These are phyloP conservation scores for Coix lacrymajobi DNA, from an alignment of 176 grass and related monocot genomes.

Conservation along the genomic window DNA sequence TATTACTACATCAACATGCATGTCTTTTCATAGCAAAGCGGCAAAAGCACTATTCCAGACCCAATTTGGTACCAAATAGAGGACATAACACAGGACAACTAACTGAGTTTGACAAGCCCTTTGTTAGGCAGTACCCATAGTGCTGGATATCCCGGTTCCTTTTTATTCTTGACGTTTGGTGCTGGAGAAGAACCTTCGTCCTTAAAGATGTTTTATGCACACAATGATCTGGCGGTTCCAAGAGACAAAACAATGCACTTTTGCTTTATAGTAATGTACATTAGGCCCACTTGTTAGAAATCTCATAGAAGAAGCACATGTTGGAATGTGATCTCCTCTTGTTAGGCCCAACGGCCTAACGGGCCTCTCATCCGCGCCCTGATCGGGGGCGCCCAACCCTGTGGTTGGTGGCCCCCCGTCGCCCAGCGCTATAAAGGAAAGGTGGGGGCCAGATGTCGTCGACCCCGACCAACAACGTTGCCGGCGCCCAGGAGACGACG, in stretches of 20 bases:
- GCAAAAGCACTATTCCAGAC: not conserved
- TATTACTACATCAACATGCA: not conserved
- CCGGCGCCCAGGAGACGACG: too few species aligned
- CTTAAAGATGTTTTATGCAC: not conserved
- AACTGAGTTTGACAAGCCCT: slow-evolving; percentile 11
- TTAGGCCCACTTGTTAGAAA: not conserved
- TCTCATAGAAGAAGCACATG: not conserved
- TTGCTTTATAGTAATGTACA: not conserved
- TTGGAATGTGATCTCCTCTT: too few species aligned
- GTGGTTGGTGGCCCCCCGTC: too few species aligned
- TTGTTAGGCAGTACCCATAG: slow-evolving; percentile 17
- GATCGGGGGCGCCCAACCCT: too few species aligned
- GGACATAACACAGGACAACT: not conserved
- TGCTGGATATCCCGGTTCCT: not conserved
- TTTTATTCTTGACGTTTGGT: slow-evolving; percentile 17
- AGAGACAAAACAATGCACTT: slow-evolving; percentile 11
- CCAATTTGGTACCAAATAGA: not conserved
- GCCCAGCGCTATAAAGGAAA: too few species aligned
- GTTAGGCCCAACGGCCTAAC: too few species aligned
- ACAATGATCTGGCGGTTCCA: slow-evolving; percentile 19
- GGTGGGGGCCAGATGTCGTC: too few species aligned
- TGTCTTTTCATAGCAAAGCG: not conserved
- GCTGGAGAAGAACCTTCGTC: not conserved
- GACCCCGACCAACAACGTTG: too few species aligned
- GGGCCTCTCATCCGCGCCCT: too few species aligned